Percentiles rank a stretch among this genome's conserved stretches.
Evolutionary conservation across 139 green algal species (phyloP).

Genomic region (Chlorella sp.): DNA sequence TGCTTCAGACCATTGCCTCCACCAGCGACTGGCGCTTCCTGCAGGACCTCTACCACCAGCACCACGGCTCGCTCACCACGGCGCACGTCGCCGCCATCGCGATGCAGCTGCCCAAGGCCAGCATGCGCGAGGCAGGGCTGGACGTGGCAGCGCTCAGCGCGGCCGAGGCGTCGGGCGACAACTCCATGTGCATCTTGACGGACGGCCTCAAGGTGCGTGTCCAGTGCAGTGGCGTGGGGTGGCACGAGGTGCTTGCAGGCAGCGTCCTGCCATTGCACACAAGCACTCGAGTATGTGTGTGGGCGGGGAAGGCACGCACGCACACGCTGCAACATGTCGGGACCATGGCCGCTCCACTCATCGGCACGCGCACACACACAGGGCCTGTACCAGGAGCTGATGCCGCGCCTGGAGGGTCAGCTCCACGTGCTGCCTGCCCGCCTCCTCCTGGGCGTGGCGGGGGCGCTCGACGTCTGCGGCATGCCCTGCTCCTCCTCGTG

Average conservation of each 20-base stretch:
- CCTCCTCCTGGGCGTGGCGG: background rate
- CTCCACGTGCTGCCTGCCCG: background rate
- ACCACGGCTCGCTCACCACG: background rate
- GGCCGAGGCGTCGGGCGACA: too few species aligned
- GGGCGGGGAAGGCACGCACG: background rate
- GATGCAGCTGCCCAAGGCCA: background rate
- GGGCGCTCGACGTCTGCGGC: background rate
- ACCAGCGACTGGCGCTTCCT: background rate
- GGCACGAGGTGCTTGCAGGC: too few species aligned
- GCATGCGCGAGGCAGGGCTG: too few species aligned
- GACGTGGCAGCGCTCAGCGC: too few species aligned
- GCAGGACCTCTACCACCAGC: background rate
- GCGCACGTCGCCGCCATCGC: background rate
- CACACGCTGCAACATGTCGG: background rate
- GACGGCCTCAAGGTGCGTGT: too few species aligned
- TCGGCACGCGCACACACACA: background rate
- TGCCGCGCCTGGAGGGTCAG: background rate
- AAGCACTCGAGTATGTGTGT: background rate
- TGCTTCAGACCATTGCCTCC: background rate
- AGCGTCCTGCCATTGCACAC: background rate
- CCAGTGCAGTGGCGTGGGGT: too few species aligned
- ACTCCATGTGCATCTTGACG: too few species aligned
- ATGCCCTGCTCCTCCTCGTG: background rate
- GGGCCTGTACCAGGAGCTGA: background rate
- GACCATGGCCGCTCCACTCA: background rate